A percentile compares a stretch with the other conserved stretches of the same genome.
These are phyloP conservation scores for Lactifluus echinatus DNA, from an alignment of 768 basidiomycete species.

Conservation along the genomic window DNA sequence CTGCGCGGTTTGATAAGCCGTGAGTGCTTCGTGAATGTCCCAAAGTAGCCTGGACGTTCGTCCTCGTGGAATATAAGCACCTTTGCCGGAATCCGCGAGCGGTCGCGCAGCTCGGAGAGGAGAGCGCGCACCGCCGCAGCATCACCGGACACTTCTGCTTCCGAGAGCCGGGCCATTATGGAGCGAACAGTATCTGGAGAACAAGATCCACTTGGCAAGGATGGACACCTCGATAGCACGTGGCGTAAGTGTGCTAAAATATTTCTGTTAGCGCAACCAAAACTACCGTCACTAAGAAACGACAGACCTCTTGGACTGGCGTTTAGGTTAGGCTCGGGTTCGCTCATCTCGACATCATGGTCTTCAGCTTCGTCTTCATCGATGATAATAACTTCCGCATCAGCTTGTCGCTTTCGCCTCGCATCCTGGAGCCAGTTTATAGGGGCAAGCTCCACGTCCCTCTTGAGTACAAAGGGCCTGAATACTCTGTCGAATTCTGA, in stretches of 20 bases:
- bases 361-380: slow-evolving; percentile 39
- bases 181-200: slow-evolving; percentile 35
- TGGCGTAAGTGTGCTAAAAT: slow-evolving; percentile 1
- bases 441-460: slow-evolving; percentile 63
- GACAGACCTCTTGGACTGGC: slow-evolving; percentile 36
- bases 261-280: background rate
- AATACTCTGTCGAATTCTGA: slow-evolving; percentile 71
- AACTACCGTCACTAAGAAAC: background rate
- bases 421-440: slow-evolving; percentile 53
- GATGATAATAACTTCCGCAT: slow-evolving; percentile 48
- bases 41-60: slow-evolving; percentile 84
- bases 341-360: slow-evolving; percentile 24
- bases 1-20: slow-evolving; percentile 69
- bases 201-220: slow-evolving; percentile 26
- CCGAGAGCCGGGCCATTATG: slow-evolving; percentile 54
- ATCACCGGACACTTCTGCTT: slow-evolving; percentile 72
- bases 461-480: slow-evolving; percentile 72
- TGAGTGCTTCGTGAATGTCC: slow-evolving; percentile 87
- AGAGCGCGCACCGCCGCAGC: slow-evolving; percentile 58
- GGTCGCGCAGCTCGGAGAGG: slow-evolving; percentile 51
- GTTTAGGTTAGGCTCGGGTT: slow-evolving; percentile 12
- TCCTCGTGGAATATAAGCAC: slow-evolving; percentile 79
- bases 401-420: slow-evolving; percentile 18
- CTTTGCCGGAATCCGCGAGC: slow-evolving; percentile 61
- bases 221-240: slow-evolving; percentile 24